Percentiles rank a stretch among this genome's conserved stretches.
phyloP scores from a whole-genome alignment of 2,329 filamentous ascomycete genomes.

The Capronia coronata region DNA sequence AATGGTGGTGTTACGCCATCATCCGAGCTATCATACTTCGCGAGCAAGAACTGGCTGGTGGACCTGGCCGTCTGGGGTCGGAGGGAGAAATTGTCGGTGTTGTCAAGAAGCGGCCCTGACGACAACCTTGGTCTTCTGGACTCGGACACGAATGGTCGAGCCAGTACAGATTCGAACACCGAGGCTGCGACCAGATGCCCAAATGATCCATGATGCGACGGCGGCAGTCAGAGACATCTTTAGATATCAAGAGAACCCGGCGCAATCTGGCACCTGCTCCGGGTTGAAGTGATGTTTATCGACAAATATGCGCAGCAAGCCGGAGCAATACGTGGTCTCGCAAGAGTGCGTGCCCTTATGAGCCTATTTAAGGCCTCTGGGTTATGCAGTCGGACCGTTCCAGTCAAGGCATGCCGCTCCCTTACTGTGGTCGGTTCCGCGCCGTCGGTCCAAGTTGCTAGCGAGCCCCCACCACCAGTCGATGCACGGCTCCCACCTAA shows the following conservation, averaged over 20 bases:
- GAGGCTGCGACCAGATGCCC: too few species aligned
- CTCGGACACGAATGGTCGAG: too few species aligned
- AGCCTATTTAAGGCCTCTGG: too few species aligned
- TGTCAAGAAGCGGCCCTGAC: too few species aligned
- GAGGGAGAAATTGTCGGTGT: conserved; percentile 4
- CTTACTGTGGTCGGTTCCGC: conserved; percentile 4
- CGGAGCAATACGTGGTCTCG: too few species aligned
- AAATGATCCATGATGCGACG: neutral
- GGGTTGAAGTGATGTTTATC: neutral
- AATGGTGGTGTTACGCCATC: conserved; percentile 9
- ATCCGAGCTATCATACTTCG: conserved; percentile 19
- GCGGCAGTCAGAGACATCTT: too few species aligned
- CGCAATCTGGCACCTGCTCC: neutral
- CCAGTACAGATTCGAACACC: too few species aligned
- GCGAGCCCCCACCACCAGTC: conserved; percentile 1
- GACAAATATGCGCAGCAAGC: neutral
- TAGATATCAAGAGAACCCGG: conserved; percentile 6
- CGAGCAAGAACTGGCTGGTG: conserved; percentile 11
- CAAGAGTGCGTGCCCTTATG: too few species aligned
- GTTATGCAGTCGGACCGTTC: neutral
- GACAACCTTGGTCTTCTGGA: too few species aligned
- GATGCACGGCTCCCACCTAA: neutral
- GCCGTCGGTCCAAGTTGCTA: conserved; percentile 11
- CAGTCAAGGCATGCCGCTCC: neutral
- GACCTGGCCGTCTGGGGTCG: conserved; percentile 5